These are phyloP conservation scores for Cutaneotrichosporon sp. DNA, from an alignment of 1,284 basidiomycete species.

Conservation along the genomic window DNA sequence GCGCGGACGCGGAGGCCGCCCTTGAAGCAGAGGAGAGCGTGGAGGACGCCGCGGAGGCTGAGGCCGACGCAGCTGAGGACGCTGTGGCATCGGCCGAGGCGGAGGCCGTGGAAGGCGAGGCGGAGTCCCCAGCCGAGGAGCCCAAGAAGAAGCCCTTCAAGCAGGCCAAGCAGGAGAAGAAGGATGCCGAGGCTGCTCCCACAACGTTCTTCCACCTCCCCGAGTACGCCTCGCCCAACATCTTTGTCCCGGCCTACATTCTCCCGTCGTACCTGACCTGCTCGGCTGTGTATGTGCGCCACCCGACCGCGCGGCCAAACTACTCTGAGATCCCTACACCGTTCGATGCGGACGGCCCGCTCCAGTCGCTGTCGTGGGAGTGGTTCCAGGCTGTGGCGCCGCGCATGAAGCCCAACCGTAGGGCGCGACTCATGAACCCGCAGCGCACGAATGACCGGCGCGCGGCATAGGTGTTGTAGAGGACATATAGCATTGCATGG, in stretches of 20 bases:
- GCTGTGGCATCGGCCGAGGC: constrained; percentile 12
- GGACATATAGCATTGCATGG: constrained; percentile 7
- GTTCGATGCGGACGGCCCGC: constrained; percentile 85
- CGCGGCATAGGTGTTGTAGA: constrained; percentile 1
- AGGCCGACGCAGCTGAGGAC: background rate
- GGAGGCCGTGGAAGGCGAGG: constrained; percentile 10
- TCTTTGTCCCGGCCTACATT: constrained; percentile 94
- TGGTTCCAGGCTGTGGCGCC: constrained; percentile 68
- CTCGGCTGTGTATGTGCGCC: constrained; percentile 87
- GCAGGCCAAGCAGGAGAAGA: background rate
- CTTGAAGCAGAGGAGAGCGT: constrained; percentile 8
- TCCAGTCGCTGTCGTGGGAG: constrained; percentile 80
- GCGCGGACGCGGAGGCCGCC: constrained; percentile 17
- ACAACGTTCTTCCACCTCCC: constrained; percentile 69
- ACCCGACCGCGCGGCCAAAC: constrained; percentile 86
- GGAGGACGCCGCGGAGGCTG: constrained; percentile 8
- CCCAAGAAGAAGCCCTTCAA: constrained; percentile 2
- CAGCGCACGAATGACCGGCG: constrained; percentile 47
- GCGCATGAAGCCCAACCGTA: constrained; percentile 61
- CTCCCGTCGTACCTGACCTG: constrained; percentile 88
- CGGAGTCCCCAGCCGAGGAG: constrained; percentile 9
- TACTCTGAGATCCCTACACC: constrained; percentile 92
- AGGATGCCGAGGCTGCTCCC: background rate
- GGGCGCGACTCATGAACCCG: constrained; percentile 63
- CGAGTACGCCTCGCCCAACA: constrained; percentile 77